Evolutionary conservation across 2,329 filamentous ascomycete species (phyloP).

Genomic region (Pestalotiopsis sp.): DNA sequence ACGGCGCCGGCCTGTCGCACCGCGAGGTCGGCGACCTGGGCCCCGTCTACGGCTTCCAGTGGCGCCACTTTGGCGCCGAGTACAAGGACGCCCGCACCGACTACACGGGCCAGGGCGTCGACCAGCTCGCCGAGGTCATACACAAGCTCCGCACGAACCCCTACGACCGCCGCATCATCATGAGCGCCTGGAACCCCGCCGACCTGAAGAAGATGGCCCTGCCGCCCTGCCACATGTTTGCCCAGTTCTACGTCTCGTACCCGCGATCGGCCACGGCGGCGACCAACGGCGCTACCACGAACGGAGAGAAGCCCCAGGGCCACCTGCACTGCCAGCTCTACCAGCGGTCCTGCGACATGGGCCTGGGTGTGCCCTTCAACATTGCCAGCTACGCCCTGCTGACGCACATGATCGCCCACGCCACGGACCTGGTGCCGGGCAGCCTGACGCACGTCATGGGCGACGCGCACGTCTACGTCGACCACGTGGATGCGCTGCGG

Average conservation of each 20-base stretch:
- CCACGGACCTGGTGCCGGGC: slow-evolving; percentile 81
- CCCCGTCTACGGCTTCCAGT: slow-evolving; percentile 97
- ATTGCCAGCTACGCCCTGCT: slow-evolving; percentile 93
- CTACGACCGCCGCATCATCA: slow-evolving; percentile 86
- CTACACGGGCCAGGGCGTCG: slow-evolving; percentile 86
- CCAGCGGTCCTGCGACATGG: slow-evolving; percentile 95
- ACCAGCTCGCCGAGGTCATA: slow-evolving; percentile 91
- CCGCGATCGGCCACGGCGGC: slow-evolving; percentile 36
- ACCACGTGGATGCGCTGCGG: slow-evolving; percentile 87
- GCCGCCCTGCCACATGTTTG: slow-evolving; percentile 84
- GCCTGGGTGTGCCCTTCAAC: slow-evolving; percentile 95
- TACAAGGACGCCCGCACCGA: slow-evolving; percentile 80
- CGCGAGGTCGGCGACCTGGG: slow-evolving; percentile 88
- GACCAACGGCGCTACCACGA: slow-evolving; percentile 17
- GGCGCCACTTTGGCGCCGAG: slow-evolving; percentile 94
- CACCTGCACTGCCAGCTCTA: slow-evolving; percentile 87
- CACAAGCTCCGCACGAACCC: slow-evolving; percentile 82
- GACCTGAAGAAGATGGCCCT: slow-evolving; percentile 77
- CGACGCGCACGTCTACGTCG: slow-evolving; percentile 93
- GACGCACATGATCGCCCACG: slow-evolving; percentile 93
- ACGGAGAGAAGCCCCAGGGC: slow-evolving; percentile 51
- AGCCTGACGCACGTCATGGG: slow-evolving; percentile 95
- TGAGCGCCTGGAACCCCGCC: slow-evolving; percentile 91
- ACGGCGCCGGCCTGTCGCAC: slow-evolving; percentile 78
- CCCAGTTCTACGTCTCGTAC: slow-evolving; percentile 77